phyloP scores from a whole-genome alignment of 2,329 filamentous ascomycete genomes.

The Aspergillus oerlinghausenensis region DNA sequence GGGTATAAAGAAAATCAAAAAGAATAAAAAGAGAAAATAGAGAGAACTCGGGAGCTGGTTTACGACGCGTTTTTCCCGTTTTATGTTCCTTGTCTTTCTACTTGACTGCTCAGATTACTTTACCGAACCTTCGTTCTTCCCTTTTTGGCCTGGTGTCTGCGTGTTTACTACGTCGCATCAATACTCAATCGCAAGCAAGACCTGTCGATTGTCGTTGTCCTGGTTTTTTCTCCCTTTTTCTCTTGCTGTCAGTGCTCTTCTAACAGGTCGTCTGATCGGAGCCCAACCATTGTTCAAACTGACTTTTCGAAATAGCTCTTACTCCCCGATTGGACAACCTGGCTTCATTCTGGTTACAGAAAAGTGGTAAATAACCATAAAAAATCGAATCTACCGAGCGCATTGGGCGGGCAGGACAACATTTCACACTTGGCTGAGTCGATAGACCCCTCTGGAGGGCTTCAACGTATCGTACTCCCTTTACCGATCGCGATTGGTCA shows the following conservation, averaged over 20 bases:
- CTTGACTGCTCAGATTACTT: neutral
- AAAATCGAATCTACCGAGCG: neutral
- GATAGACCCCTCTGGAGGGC: slow-evolving; percentile 15
- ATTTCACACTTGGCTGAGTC: neutral
- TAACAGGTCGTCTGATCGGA: neutral
- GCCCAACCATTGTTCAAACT: neutral
- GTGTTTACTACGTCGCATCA: neutral
- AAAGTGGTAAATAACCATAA: neutral
- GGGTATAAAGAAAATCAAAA: slow-evolving; percentile 10
- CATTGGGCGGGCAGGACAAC: neutral
- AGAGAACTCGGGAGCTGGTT: slow-evolving; percentile 1
- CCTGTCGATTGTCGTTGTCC: neutral
- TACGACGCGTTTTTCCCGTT: neutral
- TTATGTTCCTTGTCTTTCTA: neutral
- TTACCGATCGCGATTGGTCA: slow-evolving; percentile 22
- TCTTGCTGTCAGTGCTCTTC: neutral
- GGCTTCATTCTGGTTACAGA: neutral
- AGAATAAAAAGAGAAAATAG: slow-evolving; percentile 5
- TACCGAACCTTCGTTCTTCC: too few relatives aligned
- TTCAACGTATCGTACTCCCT: slow-evolving; percentile 17
- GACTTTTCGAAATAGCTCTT: neutral
- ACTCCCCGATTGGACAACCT: neutral
- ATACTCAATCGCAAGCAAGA: neutral
- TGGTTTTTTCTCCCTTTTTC: neutral
- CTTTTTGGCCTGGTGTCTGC: neutral